Evolutionary conservation across 129 eudicot genomes (phyloP), one percentile per base, ranked within the genome.

Genomic region (Chrysanthemum seticuspe): DNA sequence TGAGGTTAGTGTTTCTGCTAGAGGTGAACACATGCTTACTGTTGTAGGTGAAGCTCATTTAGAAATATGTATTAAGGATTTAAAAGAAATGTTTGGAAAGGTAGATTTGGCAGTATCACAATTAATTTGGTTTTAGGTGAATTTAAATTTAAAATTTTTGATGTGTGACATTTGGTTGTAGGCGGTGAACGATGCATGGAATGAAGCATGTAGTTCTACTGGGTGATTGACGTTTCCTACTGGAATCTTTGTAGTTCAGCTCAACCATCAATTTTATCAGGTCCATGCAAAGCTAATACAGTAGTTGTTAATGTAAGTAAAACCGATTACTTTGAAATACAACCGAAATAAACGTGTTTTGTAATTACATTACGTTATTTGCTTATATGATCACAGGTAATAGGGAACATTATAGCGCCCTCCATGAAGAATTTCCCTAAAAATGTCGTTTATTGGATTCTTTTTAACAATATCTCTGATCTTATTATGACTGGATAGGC

Each of bases 351-450:
- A 18, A 11, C 11, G 8, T 40, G 7, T 60, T 52, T 55, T 19
- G 62, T 27, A 13, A 29, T 14, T 59, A 12, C 40, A 7, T 60
- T 6, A 14, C 59, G 9, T 13, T 36, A 13, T 51, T 44, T 48
- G 2, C 25, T 12, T 61, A 49, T 60, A 19, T 19, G 59, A 16
- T 9, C n/a, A 74, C 49, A 82, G 83, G 68, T 83, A 14, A 49
- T 47, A 5, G 85, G 88, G 29, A 62, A 25, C n/a, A 34, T 84
- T 59, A 48, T 3, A 29, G 85, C 87, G 13, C 72, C 70, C 23
- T 69, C 70, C 16, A 68, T 13, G 52, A 62, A 13, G 13, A 15
- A 50, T 23, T 82, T 85, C 74, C n/a, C 61, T 6, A 55, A 10
- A 13, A 65, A 61, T 0, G 50, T 8, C 18, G 21, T 13, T 47